Conservation (phyloP, 768 basidiomycete species). For the Mycena rosella region DNA sequence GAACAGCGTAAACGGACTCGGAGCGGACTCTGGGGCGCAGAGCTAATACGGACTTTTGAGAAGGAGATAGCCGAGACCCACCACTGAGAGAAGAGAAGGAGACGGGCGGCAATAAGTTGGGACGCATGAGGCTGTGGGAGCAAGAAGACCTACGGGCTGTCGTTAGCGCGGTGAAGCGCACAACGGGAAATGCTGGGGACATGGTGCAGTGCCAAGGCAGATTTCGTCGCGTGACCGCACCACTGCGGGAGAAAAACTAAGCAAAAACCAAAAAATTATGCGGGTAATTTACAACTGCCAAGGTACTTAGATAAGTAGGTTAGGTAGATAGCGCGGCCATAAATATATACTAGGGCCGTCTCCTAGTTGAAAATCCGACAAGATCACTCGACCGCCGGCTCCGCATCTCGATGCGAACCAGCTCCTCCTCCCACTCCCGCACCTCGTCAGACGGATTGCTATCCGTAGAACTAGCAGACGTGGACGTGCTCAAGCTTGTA, state of each 20-base stretch:
- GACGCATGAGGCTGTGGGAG: slow-evolving; percentile 14
- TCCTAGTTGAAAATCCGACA: slow-evolving; percentile 58
- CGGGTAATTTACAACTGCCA: slow-evolving; percentile 17
- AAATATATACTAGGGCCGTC: slow-evolving; percentile 21
- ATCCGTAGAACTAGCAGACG: slow-evolving; percentile 47
- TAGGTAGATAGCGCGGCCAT: no score
- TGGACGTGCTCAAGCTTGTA: slow-evolving; percentile 46
- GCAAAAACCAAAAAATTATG: slow-evolving; percentile 15
- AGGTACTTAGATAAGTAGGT: not conserved
- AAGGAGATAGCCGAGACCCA: slow-evolving; percentile 35
- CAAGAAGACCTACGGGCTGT: slow-evolving; percentile 24
- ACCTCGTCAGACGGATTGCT: slow-evolving; percentile 52
- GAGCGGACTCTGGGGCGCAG: slow-evolving; percentile 11
- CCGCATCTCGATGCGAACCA: slow-evolving; percentile 75
- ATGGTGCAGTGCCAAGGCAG: not conserved
- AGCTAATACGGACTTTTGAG: slow-evolving; percentile 34
- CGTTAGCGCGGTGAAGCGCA: slow-evolving; percentile 36
- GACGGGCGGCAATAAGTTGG: slow-evolving; percentile 11
- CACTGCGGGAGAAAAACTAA: no score
- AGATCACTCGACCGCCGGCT: slow-evolving; percentile 66
- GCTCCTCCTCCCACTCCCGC: slow-evolving; percentile 84
- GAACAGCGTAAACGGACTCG: slow-evolving; percentile 12
- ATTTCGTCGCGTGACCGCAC: slow-evolving; percentile 15
- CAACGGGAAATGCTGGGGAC: slow-evolving; percentile 35
- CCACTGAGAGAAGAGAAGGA: no score